These are phyloP conservation scores for Teunomyces barrocoloradensis DNA, from an alignment of 805 yeast genomes.

Conservation along the genomic window DNA sequence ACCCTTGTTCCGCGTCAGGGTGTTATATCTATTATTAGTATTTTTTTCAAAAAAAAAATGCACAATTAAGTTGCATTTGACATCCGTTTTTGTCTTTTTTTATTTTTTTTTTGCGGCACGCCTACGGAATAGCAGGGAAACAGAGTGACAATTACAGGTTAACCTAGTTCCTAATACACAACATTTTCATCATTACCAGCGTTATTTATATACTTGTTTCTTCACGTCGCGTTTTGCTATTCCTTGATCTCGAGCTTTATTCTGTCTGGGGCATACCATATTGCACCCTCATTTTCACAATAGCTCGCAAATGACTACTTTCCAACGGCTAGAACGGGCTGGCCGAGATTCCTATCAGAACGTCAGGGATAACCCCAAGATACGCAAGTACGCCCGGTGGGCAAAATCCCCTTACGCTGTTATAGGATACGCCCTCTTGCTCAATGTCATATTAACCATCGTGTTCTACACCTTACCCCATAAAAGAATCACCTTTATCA, in stretches of 20 bases:
- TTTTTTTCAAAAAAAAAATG: neutral
- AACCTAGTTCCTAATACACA: neutral
- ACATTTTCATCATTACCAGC: neutral
- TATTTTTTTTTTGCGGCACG: neutral
- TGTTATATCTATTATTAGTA: neutral
- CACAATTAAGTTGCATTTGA: neutral
- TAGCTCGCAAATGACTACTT: neutral
- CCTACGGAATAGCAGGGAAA: neutral
- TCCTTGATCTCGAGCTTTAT: neutral
- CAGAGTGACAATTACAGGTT: neutral
- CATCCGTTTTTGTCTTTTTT: neutral
- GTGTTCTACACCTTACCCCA: conserved; percentile 2
- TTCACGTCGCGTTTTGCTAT: neutral
- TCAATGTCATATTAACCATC: neutral
- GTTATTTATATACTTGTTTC: neutral
- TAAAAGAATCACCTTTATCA: neutral
- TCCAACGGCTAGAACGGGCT: neutral
- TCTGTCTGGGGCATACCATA: neutral
- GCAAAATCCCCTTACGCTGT: conserved; percentile 1
- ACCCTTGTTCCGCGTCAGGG: neutral
- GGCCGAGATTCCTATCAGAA: neutral
- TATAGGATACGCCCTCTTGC: conserved; percentile 1
- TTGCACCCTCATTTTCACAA: neutral
- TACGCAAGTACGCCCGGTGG: neutral
- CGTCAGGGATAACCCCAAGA: neutral